Conservation (phyloP, 352 stramenopile genomes). For the Phytopythium chamaehyphon region DNA sequence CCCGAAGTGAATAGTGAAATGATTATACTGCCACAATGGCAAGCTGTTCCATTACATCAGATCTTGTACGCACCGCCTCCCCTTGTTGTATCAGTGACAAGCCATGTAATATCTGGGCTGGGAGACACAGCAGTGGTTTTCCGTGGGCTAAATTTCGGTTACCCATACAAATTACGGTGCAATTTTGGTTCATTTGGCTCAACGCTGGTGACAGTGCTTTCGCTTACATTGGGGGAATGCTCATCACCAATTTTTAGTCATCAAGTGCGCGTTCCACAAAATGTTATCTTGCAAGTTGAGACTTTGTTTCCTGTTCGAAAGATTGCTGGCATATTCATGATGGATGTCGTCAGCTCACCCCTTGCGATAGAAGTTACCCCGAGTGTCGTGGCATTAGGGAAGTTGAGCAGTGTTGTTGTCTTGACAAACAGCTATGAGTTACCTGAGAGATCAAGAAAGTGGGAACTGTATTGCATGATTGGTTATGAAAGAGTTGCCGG, state of each 20-base stretch:
- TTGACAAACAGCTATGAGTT: not conserved
- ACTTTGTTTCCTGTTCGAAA: not conserved
- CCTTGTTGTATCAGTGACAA: slow-evolving; percentile 13
- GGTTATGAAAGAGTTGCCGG: slow-evolving; percentile 16
- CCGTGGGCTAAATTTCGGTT: slow-evolving; percentile 14
- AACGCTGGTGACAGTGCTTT: slow-evolving; percentile 6
- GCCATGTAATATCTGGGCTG: slow-evolving; percentile 12
- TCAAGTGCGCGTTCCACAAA: not conserved
- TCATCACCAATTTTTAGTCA: slow-evolving; percentile 5
- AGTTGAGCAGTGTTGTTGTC: slow-evolving; percentile 1
- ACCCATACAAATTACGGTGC: slow-evolving; percentile 19
- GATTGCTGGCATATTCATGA: slow-evolving; percentile 3
- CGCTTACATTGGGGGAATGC: slow-evolving; percentile 6
- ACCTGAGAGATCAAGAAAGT: not conserved
- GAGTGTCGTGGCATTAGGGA: slow-evolving; percentile 3
- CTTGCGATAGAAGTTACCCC: slow-evolving; percentile 5
- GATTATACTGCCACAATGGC: not conserved
- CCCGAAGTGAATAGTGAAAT: slow-evolving; percentile 2
- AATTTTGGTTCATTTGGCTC: slow-evolving; percentile 14
- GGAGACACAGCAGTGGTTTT: slow-evolving; percentile 13
- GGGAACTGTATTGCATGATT: slow-evolving; percentile 25
- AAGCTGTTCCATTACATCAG: slow-evolving; percentile 13
- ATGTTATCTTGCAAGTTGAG: not conserved
- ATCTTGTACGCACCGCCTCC: slow-evolving; percentile 26
- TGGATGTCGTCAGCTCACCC: slow-evolving; percentile 6